A percentile compares a stretch with the other conserved stretches of the same genome.
Evolutionary conservation across 768 basidiomycete genomes (phyloP).

Genomic region (Phaffia tasmanica): DNA sequence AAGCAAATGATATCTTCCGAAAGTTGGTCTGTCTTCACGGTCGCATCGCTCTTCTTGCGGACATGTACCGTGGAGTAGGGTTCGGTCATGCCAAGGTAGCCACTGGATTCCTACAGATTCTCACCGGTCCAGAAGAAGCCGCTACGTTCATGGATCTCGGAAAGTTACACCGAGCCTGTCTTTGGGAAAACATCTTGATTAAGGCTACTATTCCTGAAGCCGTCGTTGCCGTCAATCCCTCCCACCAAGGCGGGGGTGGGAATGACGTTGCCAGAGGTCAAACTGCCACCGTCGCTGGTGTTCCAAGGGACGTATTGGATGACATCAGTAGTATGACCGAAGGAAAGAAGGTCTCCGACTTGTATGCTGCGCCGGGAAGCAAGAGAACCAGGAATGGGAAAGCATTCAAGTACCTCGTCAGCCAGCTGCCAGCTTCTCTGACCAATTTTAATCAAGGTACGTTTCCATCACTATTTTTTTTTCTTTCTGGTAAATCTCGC

Average conservation of each 20-base stretch:
- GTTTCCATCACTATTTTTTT: slow-evolving; percentile 23
- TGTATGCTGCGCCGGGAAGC: neutral
- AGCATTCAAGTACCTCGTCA: slow-evolving; percentile 66
- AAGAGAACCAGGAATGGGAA: slow-evolving; percentile 48
- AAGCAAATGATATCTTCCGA: slow-evolving; percentile 57
- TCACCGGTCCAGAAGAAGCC: slow-evolving; percentile 55
- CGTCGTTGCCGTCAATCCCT: slow-evolving; percentile 20
- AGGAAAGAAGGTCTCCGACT: neutral
- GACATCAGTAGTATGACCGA: slow-evolving; percentile 11
- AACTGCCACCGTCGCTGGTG: slow-evolving; percentile 20
- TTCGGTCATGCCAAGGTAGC: slow-evolving; percentile 70
- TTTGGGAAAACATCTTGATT: slow-evolving; percentile 78
- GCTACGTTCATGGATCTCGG: slow-evolving; percentile 64
- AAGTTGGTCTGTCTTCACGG: slow-evolving; percentile 63
- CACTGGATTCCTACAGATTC: slow-evolving; percentile 58
- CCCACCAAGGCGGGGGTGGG: slow-evolving; percentile 7
- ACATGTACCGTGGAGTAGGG: slow-evolving; percentile 72
- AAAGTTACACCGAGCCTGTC: slow-evolving; percentile 62
- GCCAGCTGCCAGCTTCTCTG: slow-evolving; percentile 61
- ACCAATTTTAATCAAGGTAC: slow-evolving; percentile 79
- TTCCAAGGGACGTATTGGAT: slow-evolving; percentile 22
- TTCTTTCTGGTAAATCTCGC: neutral
- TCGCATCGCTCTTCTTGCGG: slow-evolving; percentile 68
- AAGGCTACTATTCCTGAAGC: slow-evolving; percentile 43
- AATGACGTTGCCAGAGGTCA: slow-evolving; percentile 17